These are phyloP conservation scores for Pythium phragmitis DNA, from an alignment of 352 stramenopile genomes.

Conservation along the genomic window DNA sequence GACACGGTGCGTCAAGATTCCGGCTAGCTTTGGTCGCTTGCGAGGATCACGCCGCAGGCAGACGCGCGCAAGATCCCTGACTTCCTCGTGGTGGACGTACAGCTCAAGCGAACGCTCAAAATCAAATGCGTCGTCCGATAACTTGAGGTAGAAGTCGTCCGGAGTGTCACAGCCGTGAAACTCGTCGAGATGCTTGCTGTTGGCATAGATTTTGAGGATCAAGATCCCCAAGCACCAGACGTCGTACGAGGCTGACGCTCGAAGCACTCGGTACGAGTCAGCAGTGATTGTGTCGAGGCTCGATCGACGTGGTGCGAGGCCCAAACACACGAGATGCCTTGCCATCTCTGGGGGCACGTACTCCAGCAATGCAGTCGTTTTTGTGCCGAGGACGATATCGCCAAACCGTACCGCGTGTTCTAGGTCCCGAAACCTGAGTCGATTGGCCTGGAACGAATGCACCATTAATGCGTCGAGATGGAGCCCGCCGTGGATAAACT, in stretches of 20 bases:
- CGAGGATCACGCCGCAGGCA: constrained; percentile 41
- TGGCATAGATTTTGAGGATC: constrained; percentile 56
- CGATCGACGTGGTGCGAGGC: constrained; percentile 8
- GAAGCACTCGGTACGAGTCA: constrained; percentile 24
- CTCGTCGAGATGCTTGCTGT: constrained; percentile 44
- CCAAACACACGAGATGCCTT: constrained; percentile 32
- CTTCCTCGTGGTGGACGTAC: constrained; percentile 45
- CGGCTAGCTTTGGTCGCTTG: constrained; percentile 40
- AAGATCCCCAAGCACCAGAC: constrained; percentile 62
- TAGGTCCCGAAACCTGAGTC: constrained; percentile 48
- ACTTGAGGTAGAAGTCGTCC: constrained; percentile 35
- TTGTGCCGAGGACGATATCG: constrained; percentile 14
- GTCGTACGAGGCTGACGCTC: constrained; percentile 42
- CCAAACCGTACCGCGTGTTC: constrained; percentile 44
- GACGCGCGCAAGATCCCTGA: constrained; percentile 40
- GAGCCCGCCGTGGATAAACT: constrained; percentile 56
- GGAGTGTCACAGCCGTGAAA: constrained; percentile 37
- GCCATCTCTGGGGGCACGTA: constrained; percentile 53
- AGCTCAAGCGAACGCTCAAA: constrained; percentile 52
- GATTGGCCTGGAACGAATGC: constrained; percentile 33
- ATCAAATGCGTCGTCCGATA: constrained; percentile 30
- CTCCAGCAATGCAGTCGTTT: constrained; percentile 29
- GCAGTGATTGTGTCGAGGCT: constrained; percentile 13
- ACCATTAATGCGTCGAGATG: constrained; percentile 42
- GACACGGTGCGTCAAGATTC: constrained; percentile 38